Conservation (phyloP, 2,329 filamentous ascomycete genomes). For the Pseudogymnoascus sp. region DNA sequence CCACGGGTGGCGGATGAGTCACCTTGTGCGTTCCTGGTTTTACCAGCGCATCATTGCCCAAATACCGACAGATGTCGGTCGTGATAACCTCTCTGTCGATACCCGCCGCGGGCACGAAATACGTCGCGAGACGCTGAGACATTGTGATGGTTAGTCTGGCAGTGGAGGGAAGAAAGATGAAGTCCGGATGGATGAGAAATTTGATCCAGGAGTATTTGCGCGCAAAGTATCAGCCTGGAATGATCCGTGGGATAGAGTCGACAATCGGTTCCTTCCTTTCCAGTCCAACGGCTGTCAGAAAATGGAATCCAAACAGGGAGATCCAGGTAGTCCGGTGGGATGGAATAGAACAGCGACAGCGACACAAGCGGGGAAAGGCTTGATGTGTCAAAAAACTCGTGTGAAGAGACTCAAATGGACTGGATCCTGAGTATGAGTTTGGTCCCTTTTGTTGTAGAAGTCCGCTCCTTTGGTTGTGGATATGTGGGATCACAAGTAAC, state of each 20-base stretch:
- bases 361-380: neutral
- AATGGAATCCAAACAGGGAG: neutral
- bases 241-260: neutral
- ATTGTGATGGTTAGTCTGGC: neutral
- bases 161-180: neutral
- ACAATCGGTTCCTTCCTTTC: neutral
- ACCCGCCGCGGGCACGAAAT: slow-evolving; percentile 71
- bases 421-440: neutral
- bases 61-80: slow-evolving; percentile 74
- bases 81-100: slow-evolving; percentile 80
- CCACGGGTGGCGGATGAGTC: neutral
- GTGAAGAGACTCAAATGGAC: neutral
- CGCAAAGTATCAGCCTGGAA: neutral
- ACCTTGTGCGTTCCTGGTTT: slow-evolving; percentile 68
- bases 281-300: neutral
- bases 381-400: neutral
- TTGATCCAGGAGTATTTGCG: neutral
- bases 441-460: neutral
- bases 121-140: slow-evolving; percentile 27
- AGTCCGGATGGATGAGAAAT: neutral
- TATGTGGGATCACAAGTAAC: neutral
- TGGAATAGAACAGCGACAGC: neutral
- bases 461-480: neutral
- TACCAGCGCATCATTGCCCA: slow-evolving; percentile 74
- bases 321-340: neutral